A percentile compares a stretch with the other conserved stretches of the same genome.
Evolutionary conservation across 2,329 filamentous ascomycete species (phyloP).

Genomic region (Triangularia setosa): DNA sequence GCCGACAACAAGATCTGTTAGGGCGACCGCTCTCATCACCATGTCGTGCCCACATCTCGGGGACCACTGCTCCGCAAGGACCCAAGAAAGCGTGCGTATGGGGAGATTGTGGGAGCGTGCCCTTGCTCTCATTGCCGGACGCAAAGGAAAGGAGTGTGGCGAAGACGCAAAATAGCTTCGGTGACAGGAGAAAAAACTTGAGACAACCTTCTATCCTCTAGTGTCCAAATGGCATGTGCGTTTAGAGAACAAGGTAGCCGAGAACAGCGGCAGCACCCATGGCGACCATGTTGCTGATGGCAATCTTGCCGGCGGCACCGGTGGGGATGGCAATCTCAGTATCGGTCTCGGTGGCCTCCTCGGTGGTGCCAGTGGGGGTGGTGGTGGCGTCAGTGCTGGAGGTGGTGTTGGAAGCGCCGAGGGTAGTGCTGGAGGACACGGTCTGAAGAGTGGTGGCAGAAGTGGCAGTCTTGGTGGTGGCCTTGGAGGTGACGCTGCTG

Average conservation of each 20-base stretch:
- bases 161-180: conserved; percentile 20
- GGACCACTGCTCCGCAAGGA: background rate
- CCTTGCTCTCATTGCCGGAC: background rate
- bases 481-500: conserved; percentile 20
- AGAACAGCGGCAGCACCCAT: conserved; percentile 27
- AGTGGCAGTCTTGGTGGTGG: conserved; percentile 23
- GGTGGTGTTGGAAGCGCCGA: conserved; percentile 11
- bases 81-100: background rate
- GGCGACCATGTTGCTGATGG: conserved; percentile 23
- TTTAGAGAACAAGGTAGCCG: conserved; percentile 28
- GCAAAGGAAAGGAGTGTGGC: conserved; percentile 20
- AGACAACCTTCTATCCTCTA: background rate
- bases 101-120: background rate
- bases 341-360: conserved; percentile 30
- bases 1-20: background rate
- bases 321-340: conserved; percentile 9
- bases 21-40: background rate
- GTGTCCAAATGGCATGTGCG: conserved; percentile 10
- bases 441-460: conserved; percentile 25
- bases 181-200: conserved; percentile 9
- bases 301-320: conserved; percentile 24
- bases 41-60: background rate
- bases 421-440: conserved; percentile 19
- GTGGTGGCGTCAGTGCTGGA: conserved; percentile 15
- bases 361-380: conserved; percentile 20